Conservation (phyloP, 768 basidiomycete species). For the Suillus placidus region DNA sequence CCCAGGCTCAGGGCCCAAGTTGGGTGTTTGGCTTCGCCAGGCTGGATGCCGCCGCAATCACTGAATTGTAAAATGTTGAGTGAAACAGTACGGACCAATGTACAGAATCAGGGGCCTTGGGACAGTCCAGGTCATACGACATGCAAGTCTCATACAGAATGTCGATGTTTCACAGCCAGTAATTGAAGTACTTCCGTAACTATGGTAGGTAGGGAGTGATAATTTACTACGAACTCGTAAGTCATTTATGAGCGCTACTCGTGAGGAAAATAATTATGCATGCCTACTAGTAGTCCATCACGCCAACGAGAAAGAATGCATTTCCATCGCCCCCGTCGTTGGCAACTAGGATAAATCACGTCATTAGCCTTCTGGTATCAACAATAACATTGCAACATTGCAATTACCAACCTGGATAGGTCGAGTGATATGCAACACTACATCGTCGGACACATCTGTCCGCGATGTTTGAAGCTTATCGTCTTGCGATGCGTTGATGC, state of each 20-base stretch:
- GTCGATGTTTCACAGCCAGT: background rate
- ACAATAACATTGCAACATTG: background rate
- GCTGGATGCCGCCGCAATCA: background rate
- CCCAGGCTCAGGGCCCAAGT: constrained; percentile 42
- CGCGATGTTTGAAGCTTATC: background rate
- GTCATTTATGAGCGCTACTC: background rate
- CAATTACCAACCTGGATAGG: background rate
- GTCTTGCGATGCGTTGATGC: background rate
- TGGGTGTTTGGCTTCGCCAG: constrained; percentile 36
- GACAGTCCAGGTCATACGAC: background rate
- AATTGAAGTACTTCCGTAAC: background rate
- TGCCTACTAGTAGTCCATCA: background rate
- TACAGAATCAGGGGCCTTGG: background rate
- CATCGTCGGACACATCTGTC: background rate
- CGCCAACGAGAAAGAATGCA: background rate
- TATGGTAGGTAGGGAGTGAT: background rate
- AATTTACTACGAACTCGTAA: background rate
- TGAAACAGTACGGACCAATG: background rate
- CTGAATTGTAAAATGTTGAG: background rate
- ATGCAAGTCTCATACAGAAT: background rate
- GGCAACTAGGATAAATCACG: background rate
- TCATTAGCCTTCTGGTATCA: background rate
- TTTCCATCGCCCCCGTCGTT: background rate
- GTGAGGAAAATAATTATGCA: background rate
- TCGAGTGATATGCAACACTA: background rate